Evolutionary conservation across 768 basidiomycete genomes (phyloP).

Genomic region (Termitomyces sp.): DNA sequence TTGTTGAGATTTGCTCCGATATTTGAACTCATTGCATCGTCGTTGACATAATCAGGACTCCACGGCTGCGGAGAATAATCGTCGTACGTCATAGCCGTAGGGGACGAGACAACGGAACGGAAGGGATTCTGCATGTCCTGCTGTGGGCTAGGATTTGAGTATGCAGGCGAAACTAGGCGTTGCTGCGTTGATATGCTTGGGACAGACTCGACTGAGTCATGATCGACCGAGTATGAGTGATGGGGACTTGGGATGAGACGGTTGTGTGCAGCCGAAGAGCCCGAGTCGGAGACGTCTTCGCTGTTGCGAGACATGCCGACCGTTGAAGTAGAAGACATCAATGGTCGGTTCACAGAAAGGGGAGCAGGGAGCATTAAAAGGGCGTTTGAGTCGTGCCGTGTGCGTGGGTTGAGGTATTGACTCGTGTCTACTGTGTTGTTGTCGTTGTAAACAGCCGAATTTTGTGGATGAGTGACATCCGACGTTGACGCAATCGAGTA

Average conservation of each 20-base stretch:
- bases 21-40: conserved; percentile 24
- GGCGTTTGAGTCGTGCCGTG: conserved; percentile 63
- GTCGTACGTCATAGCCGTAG: conserved; percentile 21
- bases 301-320: conserved; percentile 40
- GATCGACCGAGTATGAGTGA: conserved; percentile 21
- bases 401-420: conserved; percentile 38
- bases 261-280: conserved; percentile 35
- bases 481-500: conserved; percentile 77
- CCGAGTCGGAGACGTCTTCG: conserved; percentile 40
- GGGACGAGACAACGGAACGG: conserved; percentile 37
- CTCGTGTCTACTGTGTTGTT: conserved; percentile 59
- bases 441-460: conserved; percentile 43
- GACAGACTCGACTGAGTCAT: conserved; percentile 32
- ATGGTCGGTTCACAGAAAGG: conserved; percentile 51
- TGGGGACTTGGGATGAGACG: conserved; percentile 38
- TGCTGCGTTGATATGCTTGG: conserved; percentile 17
- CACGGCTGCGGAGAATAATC: conserved; percentile 13
- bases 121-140: conserved; percentile 41
- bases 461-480: conserved; percentile 57
- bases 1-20: conserved; percentile 23
- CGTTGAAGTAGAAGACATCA: conserved; percentile 44
- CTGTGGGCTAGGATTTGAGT: conserved; percentile 18
- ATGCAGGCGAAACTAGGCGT: conserved; percentile 24
- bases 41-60: conserved; percentile 25
- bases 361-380: conserved; percentile 74